Base-by-base conservation (phyloP, 345 rosid species). In the Lumnitzera racemosa region DNA sequence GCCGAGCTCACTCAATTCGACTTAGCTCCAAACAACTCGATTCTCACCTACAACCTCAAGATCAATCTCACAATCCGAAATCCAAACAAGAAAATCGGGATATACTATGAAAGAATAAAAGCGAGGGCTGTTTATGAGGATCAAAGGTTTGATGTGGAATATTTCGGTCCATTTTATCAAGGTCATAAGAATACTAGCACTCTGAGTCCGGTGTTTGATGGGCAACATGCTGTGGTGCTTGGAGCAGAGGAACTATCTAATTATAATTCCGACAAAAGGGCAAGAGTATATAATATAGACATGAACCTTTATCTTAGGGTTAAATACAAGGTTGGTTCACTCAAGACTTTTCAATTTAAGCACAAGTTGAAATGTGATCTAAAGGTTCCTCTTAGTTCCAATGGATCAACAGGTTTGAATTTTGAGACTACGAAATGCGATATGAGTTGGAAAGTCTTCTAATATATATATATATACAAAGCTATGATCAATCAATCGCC, bases 131-230 rank as follows among this genome's bases (percentile, higher is more conserved):
- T 63, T 56, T 84, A 78, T 50, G 73, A 74, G 0, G 81, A 67
- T 53, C 62, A 66, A 24, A 64, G 94, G 57, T 66, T 90, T 36
- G 53, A 57, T 12, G 5, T 74, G n/a, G 47, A 15, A 11, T 4
- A 31, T 14, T 57, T 82, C 49, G 46, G 62, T 25, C 82, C 89
- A 13, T 88, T 90, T 58, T 90, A 83, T 36, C 94, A 90, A 62
- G 97, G 96, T 20, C 88, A 82, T 73, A 90, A 88, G 75, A 88
- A 70, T 46, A 88, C 94, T 4, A 90, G 80, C 16, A 46, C 65
- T 46, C 67, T 88, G 64, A 68, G 16, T 13, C 64, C 89, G 5
- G 59, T 15, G 24, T 82, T 88, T 53, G 43, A 49, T 11, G 88
- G 94, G 5, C 70, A 77, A 53, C 50, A 70, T 1, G 0, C 66